A percentile compares a stretch with the other conserved stretches of the same genome.
Evolutionary conservation across 306 rosid species (phyloP).

Genomic region (Leucaena leucocephala): DNA sequence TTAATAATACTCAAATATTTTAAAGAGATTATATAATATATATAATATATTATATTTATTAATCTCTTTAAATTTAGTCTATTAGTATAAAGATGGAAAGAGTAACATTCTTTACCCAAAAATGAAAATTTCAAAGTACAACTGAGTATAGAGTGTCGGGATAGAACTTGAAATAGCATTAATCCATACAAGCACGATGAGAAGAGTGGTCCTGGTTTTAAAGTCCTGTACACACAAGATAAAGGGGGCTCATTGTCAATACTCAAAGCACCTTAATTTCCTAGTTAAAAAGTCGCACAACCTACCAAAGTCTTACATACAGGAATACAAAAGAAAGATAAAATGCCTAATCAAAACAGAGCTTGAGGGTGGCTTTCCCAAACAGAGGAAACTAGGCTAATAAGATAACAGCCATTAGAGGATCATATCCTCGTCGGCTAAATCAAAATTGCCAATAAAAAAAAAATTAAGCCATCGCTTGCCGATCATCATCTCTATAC

Average conservation of each 20-base stretch:
- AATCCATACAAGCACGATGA: too few species aligned
- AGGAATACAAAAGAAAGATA: neutral
- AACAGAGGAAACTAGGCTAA: neutral
- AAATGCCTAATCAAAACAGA: neutral
- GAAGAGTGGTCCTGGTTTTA: too few species aligned
- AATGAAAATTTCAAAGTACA: neutral
- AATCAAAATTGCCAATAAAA: conserved; percentile 33
- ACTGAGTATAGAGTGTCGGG: neutral
- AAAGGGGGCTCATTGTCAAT: conserved; percentile 8
- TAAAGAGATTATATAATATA: too few species aligned
- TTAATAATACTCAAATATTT: too few species aligned
- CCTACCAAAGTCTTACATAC: neutral
- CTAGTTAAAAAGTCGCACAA: neutral
- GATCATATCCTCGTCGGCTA: neutral
- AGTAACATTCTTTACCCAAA: neutral
- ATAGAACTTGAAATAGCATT: neutral
- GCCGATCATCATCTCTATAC: conserved; percentile 24
- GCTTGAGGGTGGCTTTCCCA: neutral
- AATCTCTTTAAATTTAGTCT: too few species aligned
- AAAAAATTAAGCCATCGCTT: neutral
- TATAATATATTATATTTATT: too few species aligned
- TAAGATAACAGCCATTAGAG: conserved; percentile 3
- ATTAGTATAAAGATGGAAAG: too few species aligned
- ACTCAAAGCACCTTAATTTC: neutral
- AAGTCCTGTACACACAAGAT: conserved; percentile 32